Conservation (phyloP, 345 rosid genomes). For the Abelmoschus esculentus region DNA sequence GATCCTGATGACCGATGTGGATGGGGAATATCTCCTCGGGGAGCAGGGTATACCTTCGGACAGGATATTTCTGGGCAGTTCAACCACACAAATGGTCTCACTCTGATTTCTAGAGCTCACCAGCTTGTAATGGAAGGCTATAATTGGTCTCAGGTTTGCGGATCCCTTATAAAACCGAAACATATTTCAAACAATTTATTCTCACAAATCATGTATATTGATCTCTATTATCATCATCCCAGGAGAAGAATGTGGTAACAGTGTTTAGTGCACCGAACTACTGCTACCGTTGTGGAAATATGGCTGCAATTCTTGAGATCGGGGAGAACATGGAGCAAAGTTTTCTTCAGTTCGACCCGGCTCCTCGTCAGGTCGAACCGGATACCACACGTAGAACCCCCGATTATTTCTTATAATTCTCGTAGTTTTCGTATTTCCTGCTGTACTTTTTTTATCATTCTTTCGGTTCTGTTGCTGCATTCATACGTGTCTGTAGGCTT, state of each 20-base stretch:
- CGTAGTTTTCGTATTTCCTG: slow-evolving; percentile 6
- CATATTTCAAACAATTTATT: not conserved
- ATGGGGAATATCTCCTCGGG: slow-evolving; percentile 55
- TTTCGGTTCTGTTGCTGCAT: slow-evolving; percentile 22
- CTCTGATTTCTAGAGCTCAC: slow-evolving; percentile 75
- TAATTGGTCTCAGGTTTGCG: slow-evolving; percentile 73
- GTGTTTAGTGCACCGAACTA: slow-evolving; percentile 84
- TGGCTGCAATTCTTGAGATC: slow-evolving; percentile 83
- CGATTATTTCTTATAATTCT: slow-evolving; percentile 68
- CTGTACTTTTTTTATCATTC: slow-evolving; percentile 18
- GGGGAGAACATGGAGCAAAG: slow-evolving; percentile 82
- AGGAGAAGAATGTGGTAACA: slow-evolving; percentile 78
- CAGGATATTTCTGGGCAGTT: slow-evolving; percentile 69
- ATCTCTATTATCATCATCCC: not conserved
- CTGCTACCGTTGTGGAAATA: slow-evolving; percentile 76
- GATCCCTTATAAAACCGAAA: not conserved
- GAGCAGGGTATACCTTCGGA: slow-evolving; percentile 51
- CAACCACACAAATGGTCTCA: slow-evolving; percentile 73
- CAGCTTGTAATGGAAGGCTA: slow-evolving; percentile 90
- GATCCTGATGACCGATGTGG: slow-evolving; percentile 56
- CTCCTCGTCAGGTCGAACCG: slow-evolving; percentile 73
- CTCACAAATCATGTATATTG: not conserved
- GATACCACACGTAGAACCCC: slow-evolving; percentile 82
- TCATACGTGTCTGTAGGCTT: slow-evolving; percentile 30
- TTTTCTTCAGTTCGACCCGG: slow-evolving; percentile 83